These are phyloP conservation scores for Bryoglossum gracile DNA, from an alignment of 495 filamentous ascomycete species.

Conservation along the genomic window DNA sequence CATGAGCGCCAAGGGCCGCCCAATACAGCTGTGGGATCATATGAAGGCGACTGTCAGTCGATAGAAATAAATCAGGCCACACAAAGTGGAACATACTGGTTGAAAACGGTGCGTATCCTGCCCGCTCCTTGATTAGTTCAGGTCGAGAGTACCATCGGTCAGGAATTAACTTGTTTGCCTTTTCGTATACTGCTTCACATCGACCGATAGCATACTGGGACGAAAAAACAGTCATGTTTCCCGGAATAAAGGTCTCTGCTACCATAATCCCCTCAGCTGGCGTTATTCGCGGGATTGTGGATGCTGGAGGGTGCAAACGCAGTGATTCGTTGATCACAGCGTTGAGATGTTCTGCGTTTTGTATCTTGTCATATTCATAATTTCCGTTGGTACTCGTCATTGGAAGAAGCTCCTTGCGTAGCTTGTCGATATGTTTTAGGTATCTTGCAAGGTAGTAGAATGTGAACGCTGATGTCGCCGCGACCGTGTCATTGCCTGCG, in stretches of 20 bases:
- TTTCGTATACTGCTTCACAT: not conserved
- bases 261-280: conserved; percentile 40
- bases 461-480: not conserved
- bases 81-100: conserved; percentile 24
- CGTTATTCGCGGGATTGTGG: conserved; percentile 30
- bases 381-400: not conserved
- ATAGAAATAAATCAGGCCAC: not conserved
- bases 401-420: not conserved
- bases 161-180: conserved; percentile 37
- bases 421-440: not conserved
- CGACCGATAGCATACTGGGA: conserved; percentile 15
- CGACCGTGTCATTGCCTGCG: conserved; percentile 2
- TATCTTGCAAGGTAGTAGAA: not conserved
- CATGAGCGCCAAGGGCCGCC: conserved; percentile 44
- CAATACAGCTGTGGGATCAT: conserved; percentile 37
- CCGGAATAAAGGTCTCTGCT: conserved; percentile 42
- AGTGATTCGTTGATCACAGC: conserved; percentile 49
- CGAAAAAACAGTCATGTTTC: conserved; percentile 29
- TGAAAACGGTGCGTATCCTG: conserved; percentile 46
- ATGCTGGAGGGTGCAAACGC: conserved; percentile 39
- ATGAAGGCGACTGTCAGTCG: not conserved
- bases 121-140: conserved; percentile 38
- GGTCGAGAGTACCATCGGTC: conserved; percentile 45
- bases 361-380: conserved; percentile 13
- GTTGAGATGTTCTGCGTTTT: conserved; percentile 27